phyloP scores from a whole-genome alignment of 2,329 filamentous ascomycete species.

The Berkeleyomyces rouxiae region DNA sequence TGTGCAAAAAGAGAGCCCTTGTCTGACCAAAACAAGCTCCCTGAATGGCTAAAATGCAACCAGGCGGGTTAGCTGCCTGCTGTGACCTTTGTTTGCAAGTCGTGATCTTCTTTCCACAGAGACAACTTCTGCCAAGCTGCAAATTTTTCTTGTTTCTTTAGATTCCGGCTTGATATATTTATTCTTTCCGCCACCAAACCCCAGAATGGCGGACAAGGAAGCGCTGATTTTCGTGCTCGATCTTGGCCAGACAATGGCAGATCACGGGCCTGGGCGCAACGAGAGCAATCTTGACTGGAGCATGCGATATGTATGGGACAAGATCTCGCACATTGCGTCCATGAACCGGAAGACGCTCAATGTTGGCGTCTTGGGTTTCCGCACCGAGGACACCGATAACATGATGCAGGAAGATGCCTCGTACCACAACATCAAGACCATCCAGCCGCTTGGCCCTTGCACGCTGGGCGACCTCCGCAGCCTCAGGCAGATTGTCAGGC shows the following conservation, averaged over 20 bases:
- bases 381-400: constrained; percentile 63
- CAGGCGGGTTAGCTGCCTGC: constrained; percentile 5
- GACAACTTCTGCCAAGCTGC: not conserved
- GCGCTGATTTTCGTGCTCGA: constrained; percentile 86
- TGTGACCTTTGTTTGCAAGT: not conserved
- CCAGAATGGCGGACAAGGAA: constrained; percentile 76
- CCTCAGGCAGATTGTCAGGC: constrained; percentile 45
- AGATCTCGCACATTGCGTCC: constrained; percentile 52
- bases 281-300: constrained; percentile 78
- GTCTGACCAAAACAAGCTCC: not conserved
- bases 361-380: constrained; percentile 65
- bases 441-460: constrained; percentile 49
- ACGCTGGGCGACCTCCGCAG: constrained; percentile 51
- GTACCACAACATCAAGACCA: constrained; percentile 67
- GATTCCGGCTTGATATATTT: not conserved
- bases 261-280: constrained; percentile 49
- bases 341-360: constrained; percentile 51
- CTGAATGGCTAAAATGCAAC: constrained; percentile 8
- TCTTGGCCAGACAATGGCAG: constrained; percentile 68
- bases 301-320: constrained; percentile 91
- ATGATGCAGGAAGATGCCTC: constrained; percentile 49
- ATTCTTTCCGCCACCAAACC: constrained; percentile 15
- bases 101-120: not conserved
- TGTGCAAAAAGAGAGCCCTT: not conserved
- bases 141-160: not conserved